Percentiles rank a stretch among this genome's conserved stretches.
These are phyloP conservation scores for Malus domestica DNA, from an alignment of 306 rosid species.

Conservation along the genomic window ASM211411v1 NC_041793.1:44148001-44148500, in stretches of 20 bases:
- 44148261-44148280: background rate
- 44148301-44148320: too few species aligned
- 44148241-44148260: background rate
- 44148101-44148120: background rate
- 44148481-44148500: background rate
- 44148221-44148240: background rate
- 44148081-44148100: slow-evolving; percentile 4
- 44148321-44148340: too few species aligned
- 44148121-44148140: background rate
- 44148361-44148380: too few species aligned
- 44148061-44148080: background rate
- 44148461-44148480: background rate
- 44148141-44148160: background rate
- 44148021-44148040: background rate
- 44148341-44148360: too few species aligned
- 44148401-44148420: too few species aligned
- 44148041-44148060: slow-evolving; percentile 13
- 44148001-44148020: background rate
- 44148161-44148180: background rate
- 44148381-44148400: too few species aligned
- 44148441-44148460: background rate
- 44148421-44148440: background rate
- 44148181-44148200: background rate
- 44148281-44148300: background rate
- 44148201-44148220: background rate